Conservation (phyloP, 257 asterid genomes). For the Lantana camara region DNA sequence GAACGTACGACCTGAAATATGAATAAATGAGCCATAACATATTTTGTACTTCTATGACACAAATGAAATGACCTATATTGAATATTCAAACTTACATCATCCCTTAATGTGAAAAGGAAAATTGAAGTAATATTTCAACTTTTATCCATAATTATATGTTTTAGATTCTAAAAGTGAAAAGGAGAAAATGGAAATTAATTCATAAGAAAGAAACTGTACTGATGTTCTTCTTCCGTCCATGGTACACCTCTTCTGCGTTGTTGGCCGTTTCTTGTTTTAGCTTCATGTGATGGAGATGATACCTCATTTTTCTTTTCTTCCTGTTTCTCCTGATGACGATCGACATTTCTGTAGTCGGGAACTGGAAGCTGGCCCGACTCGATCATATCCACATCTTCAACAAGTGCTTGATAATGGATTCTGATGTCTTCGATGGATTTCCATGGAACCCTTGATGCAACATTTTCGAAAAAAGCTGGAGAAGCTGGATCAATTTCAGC, state of each 20-base stretch:
- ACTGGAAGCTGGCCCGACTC: slow-evolving; percentile 27
- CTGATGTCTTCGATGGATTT: slow-evolving; percentile 32
- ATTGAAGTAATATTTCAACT: background rate
- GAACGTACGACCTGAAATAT: background rate
- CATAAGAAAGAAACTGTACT: slow-evolving; percentile 23
- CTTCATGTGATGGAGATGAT: background rate
- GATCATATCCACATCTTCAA: slow-evolving; percentile 33
- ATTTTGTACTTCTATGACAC: background rate
- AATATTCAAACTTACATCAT: background rate
- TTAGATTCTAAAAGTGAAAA: background rate
- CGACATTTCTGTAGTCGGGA: slow-evolving; percentile 23
- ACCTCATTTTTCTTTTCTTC: background rate
- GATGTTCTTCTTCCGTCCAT: slow-evolving; percentile 55
- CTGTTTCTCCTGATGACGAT: background rate
- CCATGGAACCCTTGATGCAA: slow-evolving; percentile 32
- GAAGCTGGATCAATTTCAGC: slow-evolving; percentile 22
- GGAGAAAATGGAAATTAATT: background rate
- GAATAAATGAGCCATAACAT: background rate
- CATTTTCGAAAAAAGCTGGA: slow-evolving; percentile 23
- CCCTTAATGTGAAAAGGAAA: background rate
- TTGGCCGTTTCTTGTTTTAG: background rate
- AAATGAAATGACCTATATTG: background rate
- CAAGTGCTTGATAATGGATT: slow-evolving; percentile 28
- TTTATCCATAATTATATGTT: too few species aligned
- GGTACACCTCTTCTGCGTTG: slow-evolving; percentile 30